A percentile compares a stretch with the other conserved stretches of the same genome.
phyloP scores from a whole-genome alignment of 2,329 filamentous ascomycete species.

The Ophiocordyceps sinensis region DNA sequence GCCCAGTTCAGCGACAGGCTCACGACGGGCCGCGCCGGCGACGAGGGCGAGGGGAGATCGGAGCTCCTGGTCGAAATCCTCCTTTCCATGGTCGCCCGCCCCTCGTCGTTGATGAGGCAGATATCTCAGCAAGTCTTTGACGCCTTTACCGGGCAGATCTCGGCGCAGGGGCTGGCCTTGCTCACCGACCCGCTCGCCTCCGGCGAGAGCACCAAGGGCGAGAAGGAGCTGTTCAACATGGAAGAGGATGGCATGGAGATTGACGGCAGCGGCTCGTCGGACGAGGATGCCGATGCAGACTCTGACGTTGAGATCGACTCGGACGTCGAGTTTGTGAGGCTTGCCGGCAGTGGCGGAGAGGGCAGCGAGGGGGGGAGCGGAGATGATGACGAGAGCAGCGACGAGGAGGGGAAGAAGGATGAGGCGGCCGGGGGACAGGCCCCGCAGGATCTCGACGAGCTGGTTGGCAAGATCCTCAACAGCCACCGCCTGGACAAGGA shows the following conservation, averaged over 20 bases:
- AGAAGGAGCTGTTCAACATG: constrained; percentile 70
- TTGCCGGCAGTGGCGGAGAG: constrained; percentile 23
- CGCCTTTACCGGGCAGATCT: constrained; percentile 64
- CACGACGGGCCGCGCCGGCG: constrained; percentile 27
- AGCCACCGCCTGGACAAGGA: constrained; percentile 52
- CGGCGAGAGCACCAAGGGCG: constrained; percentile 69
- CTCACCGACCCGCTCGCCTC: constrained; percentile 56
- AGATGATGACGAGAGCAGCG: constrained; percentile 26
- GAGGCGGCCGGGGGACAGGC: constrained; percentile 24
- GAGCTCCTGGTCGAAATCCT: constrained; percentile 75
- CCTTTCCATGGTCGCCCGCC: constrained; percentile 76
- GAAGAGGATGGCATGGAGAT: constrained; percentile 45
- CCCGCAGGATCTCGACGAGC: constrained; percentile 47
- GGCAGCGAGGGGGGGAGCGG: constrained; percentile 30
- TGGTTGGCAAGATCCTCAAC: constrained; percentile 64
- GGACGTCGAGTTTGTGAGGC: constrained; percentile 35
- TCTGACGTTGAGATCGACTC: constrained; percentile 32
- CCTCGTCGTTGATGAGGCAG: constrained; percentile 70
- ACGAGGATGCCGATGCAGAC: constrained; percentile 24
- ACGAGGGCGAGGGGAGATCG: constrained; percentile 43
- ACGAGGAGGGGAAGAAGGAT: constrained; percentile 23
- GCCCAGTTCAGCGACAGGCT: constrained; percentile 58
- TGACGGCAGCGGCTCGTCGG: constrained; percentile 28
- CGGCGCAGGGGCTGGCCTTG: constrained; percentile 53
- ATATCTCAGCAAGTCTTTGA: constrained; percentile 81